phyloP scores from a whole-genome alignment of 257 asterid species.

The Plectranthus barbatus region DNA sequence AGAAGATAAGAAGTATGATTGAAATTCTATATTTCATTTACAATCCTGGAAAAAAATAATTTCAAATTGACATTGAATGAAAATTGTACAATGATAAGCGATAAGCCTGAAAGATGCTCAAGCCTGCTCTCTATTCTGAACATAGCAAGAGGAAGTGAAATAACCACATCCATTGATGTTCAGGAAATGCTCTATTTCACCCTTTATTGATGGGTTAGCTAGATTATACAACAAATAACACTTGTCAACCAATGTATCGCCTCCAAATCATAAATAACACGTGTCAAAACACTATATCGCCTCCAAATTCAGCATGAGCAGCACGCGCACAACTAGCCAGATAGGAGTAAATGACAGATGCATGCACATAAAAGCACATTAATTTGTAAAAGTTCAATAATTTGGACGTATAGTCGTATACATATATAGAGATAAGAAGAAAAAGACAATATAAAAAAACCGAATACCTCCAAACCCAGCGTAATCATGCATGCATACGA shows the following conservation, averaged over 20 bases:
- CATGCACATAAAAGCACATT: too few relatives aligned
- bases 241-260: neutral
- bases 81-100: neutral
- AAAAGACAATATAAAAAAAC: neutral
- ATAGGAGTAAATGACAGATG: neutral
- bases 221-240: neutral
- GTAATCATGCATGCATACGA: neutral
- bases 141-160: neutral
- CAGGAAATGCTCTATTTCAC: neutral
- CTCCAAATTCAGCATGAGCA: neutral
- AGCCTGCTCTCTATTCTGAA: neutral
- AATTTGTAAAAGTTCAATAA: neutral
- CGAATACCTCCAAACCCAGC: neutral
- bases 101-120: neutral
- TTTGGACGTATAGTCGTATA: neutral
- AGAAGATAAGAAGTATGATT: neutral
- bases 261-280: too few relatives aligned
- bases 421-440: neutral
- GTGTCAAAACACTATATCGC: too few relatives aligned
- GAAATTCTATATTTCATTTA: neutral
- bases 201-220: neutral
- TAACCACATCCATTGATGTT: neutral
- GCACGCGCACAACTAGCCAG: neutral
- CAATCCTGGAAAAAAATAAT: neutral
- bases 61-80: neutral